Percentiles rank a stretch among this genome's conserved stretches.
These are phyloP conservation scores for Penicillium oxalicum DNA, from an alignment of 2,329 filamentous ascomycete species.

Conservation along the genomic window DNA sequence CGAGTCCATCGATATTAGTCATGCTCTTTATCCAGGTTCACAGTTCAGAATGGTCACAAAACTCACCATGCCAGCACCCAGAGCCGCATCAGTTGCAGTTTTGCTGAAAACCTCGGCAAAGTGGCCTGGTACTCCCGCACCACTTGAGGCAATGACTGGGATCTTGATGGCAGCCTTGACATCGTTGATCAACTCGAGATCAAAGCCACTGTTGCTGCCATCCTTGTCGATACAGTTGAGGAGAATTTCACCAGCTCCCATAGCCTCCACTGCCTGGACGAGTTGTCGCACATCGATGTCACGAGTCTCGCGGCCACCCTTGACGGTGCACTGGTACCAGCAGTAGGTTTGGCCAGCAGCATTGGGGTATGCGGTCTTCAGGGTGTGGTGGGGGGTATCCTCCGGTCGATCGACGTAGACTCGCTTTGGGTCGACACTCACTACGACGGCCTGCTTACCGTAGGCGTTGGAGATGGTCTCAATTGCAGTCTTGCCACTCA, in stretches of 20 bases:
- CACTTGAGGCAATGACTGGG: conserved; percentile 90
- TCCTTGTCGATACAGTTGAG: conserved; percentile 98
- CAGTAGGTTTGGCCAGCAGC: conserved; percentile 73
- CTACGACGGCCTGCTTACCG: conserved; percentile 93
- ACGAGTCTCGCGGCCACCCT: conserved; percentile 87
- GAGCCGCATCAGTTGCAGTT: conserved; percentile 82
- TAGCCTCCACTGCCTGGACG: conserved; percentile 81
- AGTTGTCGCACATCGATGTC: conserved; percentile 91
- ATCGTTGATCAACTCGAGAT: conserved; percentile 81
- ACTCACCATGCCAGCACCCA: conserved; percentile 84
- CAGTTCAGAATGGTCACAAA: too few species aligned
- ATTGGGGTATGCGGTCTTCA: conserved; percentile 64
- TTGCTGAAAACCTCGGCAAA: conserved; percentile 85
- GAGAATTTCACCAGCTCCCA: conserved; percentile 90
- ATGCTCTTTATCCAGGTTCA: not conserved
- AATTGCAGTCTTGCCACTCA: conserved; percentile 81
- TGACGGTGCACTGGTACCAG: conserved; percentile 98
- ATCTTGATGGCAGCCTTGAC: conserved; percentile 85
- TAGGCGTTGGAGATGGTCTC: conserved; percentile 92
- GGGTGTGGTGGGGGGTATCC: conserved; percentile 67
- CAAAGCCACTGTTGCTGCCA: conserved; percentile 89
- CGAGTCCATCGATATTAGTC: not conserved
- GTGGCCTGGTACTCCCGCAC: conserved; percentile 79
- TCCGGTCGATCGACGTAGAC: conserved; percentile 69
- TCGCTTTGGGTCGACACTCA: conserved; percentile 88